These are phyloP conservation scores for Trichoderma reesei DNA, from an alignment of 495 filamentous ascomycete genomes.

Conservation along the genomic window DNA sequence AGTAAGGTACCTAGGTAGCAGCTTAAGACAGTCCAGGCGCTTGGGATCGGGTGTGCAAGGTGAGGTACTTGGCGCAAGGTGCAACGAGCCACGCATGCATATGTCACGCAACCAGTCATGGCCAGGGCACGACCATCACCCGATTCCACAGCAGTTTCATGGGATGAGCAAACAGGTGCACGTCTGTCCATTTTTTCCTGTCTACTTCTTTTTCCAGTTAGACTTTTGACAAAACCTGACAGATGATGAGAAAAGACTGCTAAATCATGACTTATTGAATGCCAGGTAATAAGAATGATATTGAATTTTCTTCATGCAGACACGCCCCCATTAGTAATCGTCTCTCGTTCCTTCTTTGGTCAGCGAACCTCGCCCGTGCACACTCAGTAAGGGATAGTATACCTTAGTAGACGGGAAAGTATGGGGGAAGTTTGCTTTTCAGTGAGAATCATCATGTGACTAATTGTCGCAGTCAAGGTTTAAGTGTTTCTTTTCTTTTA, in stretches of 20 bases:
- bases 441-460: not conserved
- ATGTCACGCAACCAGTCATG: not conserved
- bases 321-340: no score
- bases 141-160: constrained; percentile 1
- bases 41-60: not conserved
- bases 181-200: not conserved
- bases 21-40: not conserved
- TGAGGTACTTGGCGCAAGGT: not conserved
- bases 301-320: no score
- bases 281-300: no score
- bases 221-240: not conserved
- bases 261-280: no score
- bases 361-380: not conserved
- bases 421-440: not conserved
- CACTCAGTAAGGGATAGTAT: not conserved
- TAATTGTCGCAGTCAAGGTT: no score
- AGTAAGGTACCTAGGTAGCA: no score
- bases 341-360: not conserved
- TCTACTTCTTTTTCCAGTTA: not conserved
- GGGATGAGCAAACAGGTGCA: not conserved
- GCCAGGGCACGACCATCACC: not conserved
- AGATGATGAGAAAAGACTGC: constrained; percentile 1
- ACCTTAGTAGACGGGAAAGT: no score
- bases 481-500: no score
- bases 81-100: not conserved